These are phyloP conservation scores for Ceratocystis cubensis DNA, from an alignment of 2,329 filamentous ascomycete genomes.

Conservation along the genomic window DNA sequence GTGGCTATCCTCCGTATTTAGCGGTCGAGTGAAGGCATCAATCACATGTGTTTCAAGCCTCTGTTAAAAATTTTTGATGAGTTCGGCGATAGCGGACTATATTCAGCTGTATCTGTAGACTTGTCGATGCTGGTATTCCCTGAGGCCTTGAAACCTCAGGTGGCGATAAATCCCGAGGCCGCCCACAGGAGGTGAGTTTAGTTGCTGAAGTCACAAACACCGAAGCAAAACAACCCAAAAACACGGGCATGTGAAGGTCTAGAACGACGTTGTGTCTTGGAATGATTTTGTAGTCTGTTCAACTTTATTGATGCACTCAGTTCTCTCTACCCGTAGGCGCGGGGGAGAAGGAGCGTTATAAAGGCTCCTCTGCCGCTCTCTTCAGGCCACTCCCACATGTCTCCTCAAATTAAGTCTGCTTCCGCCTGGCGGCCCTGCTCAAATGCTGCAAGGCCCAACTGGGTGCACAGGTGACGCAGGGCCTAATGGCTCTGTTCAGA, in stretches of 20 bases:
- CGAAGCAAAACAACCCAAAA: neutral
- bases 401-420: neutral
- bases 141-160: neutral
- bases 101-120: neutral
- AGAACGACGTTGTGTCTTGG: neutral
- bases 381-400: neutral
- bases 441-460: neutral
- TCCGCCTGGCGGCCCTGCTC: neutral
- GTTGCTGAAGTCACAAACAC: neutral
- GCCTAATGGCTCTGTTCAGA: neutral
- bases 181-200: neutral
- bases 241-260: neutral
- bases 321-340: too few relatives aligned
- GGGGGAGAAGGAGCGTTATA: neutral
- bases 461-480: neutral
- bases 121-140: neutral
- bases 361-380: neutral
- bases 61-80: neutral
- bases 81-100: neutral
- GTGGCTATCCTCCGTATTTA: neutral
- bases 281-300: neutral
- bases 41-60: neutral
- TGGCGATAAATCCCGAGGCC: slow-evolving; percentile 11
- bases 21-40: neutral
- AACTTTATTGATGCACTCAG: neutral